Conservation (phyloP, 768 basidiomycete species). For the Podaxis mareebaensis region DNA sequence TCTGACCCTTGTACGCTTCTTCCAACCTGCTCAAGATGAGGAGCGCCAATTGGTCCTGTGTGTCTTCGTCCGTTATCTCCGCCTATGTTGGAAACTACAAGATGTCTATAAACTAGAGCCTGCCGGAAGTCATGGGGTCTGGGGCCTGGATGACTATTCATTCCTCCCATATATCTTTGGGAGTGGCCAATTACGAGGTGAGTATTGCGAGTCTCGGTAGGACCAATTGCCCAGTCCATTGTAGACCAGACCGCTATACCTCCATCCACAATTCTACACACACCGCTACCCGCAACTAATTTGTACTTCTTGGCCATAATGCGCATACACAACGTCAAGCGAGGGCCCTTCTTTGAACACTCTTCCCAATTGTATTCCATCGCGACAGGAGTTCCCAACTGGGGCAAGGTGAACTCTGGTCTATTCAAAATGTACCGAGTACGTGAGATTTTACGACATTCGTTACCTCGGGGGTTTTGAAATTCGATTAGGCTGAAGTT, state of each 20-base stretch:
- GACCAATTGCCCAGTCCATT: conserved; percentile 9
- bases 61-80: conserved; percentile 78
- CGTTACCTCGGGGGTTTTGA: conserved; percentile 6
- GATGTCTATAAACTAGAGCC: conserved; percentile 91
- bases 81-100: conserved; percentile 83
- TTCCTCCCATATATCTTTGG: conserved; percentile 92
- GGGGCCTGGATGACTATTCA: conserved; percentile 93
- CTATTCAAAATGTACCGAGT: conserved; percentile 96
- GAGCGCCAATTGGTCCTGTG: conserved; percentile 60
- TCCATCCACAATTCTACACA: conserved; percentile 62
- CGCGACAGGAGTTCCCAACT: conserved; percentile 84
- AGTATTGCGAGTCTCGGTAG: conserved; percentile 19
- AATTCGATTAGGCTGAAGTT: conserved; percentile 71
- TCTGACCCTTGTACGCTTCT: conserved; percentile 68
- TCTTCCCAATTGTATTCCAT: conserved; percentile 89
- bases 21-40: conserved; percentile 56
- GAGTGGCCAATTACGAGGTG: conserved; percentile 84
- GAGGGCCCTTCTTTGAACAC: conserved; percentile 89
- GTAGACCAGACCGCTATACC: conserved; percentile 65
- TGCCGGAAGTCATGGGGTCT: conserved; percentile 96
- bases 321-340: conserved; percentile 79
- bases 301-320: conserved; percentile 79
- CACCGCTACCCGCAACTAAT: conserved; percentile 63
- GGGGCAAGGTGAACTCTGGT: conserved; percentile 88
- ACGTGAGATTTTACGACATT: conserved; percentile 23